Base-by-base conservation (phyloP, 768 basidiomycete genomes). In the Strobilomyces confusus region DNA sequence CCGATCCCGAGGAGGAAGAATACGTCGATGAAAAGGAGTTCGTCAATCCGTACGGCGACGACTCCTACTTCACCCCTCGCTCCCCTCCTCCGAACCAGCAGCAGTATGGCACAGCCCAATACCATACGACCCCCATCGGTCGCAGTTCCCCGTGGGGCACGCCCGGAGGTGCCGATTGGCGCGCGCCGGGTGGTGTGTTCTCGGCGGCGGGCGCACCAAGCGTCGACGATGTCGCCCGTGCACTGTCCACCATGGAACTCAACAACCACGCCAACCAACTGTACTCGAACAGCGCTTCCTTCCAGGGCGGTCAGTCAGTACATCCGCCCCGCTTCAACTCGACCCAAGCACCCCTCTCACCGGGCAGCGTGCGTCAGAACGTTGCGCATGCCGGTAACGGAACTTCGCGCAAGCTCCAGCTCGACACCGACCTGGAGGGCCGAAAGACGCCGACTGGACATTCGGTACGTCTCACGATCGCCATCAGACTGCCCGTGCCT, bases 151-250 rank as follows among this genome's bases (percentile, higher is more conserved):
- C 86, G 1, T 91, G 89, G 89, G 71, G 66, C 46, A 72, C 77
- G 9, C 73, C 80, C 15, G 76, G 70, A 29, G 44, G 64, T 29
- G 77, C 76, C 53, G 86, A 87, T 51, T 88, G 87, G 87, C 80
- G 80, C 46, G 58, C 72, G 20, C 68, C 73, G 6, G 66, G 72
- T 40, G 74, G 66, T 41, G 64, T 70, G 6, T 65, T 68, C 55
- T 59, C 69, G 29, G 64, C 59, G 41, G 48, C 58, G 41, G 69
- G 58, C 54, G 60, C 55, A 7, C 53, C 66, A 48, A 74, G 62
- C 55, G 80, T 91, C 52, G 90, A 92, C 58, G 89, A 92, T 50
- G 83, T 92, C 15, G 80, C 86, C 59, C 81, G 83, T 38, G 90
- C 87, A 17, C 73, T 92, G 23, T 83, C 86, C 15, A 71, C 79